These are phyloP conservation scores for Peniophora sp. DNA, from an alignment of 1,284 basidiomycete genomes.

Conservation along the genomic window DNA sequence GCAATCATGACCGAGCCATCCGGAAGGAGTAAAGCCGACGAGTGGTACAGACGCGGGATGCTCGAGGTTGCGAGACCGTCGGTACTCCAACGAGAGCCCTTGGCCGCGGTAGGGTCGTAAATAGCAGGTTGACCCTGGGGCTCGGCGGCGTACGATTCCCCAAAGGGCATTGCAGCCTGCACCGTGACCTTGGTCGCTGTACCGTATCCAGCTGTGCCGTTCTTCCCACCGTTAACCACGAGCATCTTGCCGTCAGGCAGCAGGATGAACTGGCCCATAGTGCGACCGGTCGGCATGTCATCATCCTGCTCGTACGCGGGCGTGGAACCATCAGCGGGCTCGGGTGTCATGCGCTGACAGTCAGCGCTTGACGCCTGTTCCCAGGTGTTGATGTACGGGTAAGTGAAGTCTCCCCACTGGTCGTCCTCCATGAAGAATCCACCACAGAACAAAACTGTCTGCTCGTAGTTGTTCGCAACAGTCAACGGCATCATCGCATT, in stretches of 20 bases:
- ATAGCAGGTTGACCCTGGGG: constrained; percentile 67
- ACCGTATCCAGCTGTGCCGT: constrained; percentile 69
- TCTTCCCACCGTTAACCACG: constrained; percentile 69
- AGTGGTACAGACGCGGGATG: constrained; percentile 81
- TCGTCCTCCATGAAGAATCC: constrained; percentile 70
- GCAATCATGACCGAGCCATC: constrained; percentile 83
- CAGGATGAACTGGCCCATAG: constrained; percentile 82
- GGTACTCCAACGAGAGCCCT: constrained; percentile 68
- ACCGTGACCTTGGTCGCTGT: constrained; percentile 40
- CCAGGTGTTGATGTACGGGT: constrained; percentile 59
- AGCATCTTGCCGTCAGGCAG: constrained; percentile 72
- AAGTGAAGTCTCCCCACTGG: constrained; percentile 64
- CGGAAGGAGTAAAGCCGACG: constrained; percentile 77
- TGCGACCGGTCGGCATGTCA: constrained; percentile 64
- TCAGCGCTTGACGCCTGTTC: constrained; percentile 53
- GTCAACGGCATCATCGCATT: constrained; percentile 87
- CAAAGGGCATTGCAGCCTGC: constrained; percentile 47
- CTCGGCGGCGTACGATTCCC: constrained; percentile 54
- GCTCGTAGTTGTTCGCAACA: constrained; percentile 80
- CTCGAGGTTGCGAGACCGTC: constrained; percentile 49
- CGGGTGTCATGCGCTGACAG: constrained; percentile 72
- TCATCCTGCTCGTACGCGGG: constrained; percentile 60
- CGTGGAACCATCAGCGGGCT: constrained; percentile 54
- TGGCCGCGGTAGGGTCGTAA: constrained; percentile 61
- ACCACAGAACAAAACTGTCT: constrained; percentile 84